Evolutionary conservation across 768 basidiomycete species (phyloP), one percentile per base, ranked within the genome.

Genomic region (Lyophyllum shimeji): DNA sequence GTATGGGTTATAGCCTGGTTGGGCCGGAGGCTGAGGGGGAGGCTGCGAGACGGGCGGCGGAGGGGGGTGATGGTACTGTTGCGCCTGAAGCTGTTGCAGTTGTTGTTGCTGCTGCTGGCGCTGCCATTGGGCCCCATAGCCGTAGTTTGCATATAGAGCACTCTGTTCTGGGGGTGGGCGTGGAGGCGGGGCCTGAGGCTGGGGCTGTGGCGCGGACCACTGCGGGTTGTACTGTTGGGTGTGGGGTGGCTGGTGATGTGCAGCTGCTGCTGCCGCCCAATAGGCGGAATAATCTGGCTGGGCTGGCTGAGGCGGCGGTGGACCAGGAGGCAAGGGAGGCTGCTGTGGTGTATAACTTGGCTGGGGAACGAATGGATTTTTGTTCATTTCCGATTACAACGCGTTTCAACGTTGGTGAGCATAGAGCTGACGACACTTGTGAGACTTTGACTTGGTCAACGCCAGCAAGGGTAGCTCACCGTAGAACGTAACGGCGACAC

Each of bases 101-200:
- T 73, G 71, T 37, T 72, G 71, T 23, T 75, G 75, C 52, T 76
- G 74, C 48, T 85, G 86, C 42, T 83, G 85, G 43, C 87, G 87
- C 63, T 87, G 86, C 82, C 85, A 84, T 61, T 89, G 86, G 46
- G 83, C 80, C 2, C 91, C 90, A 68, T 96, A 95, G 29, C 93
- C 93, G 66, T 95, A 95, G 67, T 94, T 94, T 1, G 92, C 91
- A 66, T 95, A 95, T 20, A 95, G 72, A 23, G 89, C 86, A 66
- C 86, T 89, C 66, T 93, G 91, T 61, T 93, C 89, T 13, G 88
- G 77, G 29, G 89, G 77, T 29, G 88, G 87, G 47, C 86, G 76
- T 43, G 85, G 80, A 33, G 59, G 51, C 51, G 23, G 60, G 20
- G 51, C 24, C 45, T 56, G 60, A 2, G 84, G 40, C 31, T 56